These are phyloP conservation scores for Detonula confervacea DNA, from an alignment of 352 stramenopile genomes.

Conservation along the genomic window DNA sequence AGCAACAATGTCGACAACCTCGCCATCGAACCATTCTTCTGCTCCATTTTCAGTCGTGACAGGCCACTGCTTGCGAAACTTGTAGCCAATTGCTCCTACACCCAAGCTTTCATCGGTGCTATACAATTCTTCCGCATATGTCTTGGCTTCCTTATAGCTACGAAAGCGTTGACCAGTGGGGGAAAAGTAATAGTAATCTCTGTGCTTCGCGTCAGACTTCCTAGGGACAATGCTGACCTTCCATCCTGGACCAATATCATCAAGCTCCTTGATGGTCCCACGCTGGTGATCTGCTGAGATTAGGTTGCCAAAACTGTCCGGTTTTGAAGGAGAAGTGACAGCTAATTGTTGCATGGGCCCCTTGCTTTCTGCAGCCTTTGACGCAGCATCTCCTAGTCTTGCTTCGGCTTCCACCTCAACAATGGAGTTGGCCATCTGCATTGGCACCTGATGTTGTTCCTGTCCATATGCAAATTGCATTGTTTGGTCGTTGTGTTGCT, in stretches of 20 bases:
- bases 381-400: no score
- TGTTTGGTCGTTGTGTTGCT: no score
- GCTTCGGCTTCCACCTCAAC: no score
- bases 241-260: slow-evolving; percentile 10
- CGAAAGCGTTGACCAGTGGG: slow-evolving; percentile 7
- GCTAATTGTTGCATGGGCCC: no score
- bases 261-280: slow-evolving; percentile 2
- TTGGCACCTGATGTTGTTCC: no score
- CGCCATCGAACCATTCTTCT: slow-evolving; percentile 33
- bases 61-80: slow-evolving; percentile 28
- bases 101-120: neutral
- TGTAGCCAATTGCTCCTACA: slow-evolving; percentile 35
- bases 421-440: no score
- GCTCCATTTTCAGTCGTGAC: slow-evolving; percentile 22
- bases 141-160: slow-evolving; percentile 15
- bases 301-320: no score
- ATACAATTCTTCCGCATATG: slow-evolving; percentile 2
- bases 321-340: no score
- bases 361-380: no score
- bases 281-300: no score
- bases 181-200: slow-evolving; percentile 23
- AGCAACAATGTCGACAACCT: slow-evolving; percentile 34
- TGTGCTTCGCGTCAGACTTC: neutral
- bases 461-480: no score
- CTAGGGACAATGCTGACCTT: slow-evolving; percentile 3